These are phyloP conservation scores for Leccinellum rugosiceps DNA, from an alignment of 768 basidiomycete species.

Conservation along the genomic window DNA sequence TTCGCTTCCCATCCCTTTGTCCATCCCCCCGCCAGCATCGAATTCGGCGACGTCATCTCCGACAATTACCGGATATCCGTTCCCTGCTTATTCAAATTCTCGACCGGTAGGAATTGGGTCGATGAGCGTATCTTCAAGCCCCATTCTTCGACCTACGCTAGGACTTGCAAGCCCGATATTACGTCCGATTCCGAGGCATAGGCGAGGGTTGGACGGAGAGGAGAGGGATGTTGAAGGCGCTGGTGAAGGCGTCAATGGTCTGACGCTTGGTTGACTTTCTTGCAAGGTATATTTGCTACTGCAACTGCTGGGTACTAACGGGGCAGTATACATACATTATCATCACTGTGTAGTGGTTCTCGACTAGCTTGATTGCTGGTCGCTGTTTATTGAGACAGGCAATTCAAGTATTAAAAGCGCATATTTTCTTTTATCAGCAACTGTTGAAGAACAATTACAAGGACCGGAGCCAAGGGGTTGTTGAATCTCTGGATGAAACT, in stretches of 20 bases:
- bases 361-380: neutral
- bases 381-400: neutral
- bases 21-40: constrained; percentile 52
- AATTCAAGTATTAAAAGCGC: neutral
- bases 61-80: constrained; percentile 52
- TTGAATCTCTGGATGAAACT: neutral
- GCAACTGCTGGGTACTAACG: neutral
- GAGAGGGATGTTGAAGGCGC: constrained; percentile 76
- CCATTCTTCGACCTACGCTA: constrained; percentile 68
- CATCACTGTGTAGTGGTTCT: neutral
- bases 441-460: neutral
- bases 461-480: neutral
- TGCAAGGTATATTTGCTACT: neutral
- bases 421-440: neutral
- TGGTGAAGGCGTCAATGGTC: constrained; percentile 69
- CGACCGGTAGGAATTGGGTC: constrained; percentile 37
- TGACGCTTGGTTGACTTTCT: constrained; percentile 38
- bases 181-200: constrained; percentile 57
- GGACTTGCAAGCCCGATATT: constrained; percentile 75
- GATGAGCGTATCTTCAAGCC: constrained; percentile 64
- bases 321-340: constrained; percentile 1
- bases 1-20: constrained; percentile 66
- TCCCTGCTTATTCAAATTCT: constrained; percentile 39
- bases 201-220: constrained; percentile 52
- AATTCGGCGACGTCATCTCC: constrained; percentile 74